These are phyloP conservation scores for Phanerodontia chrysosporium DNA, from an alignment of 768 basidiomycete species.

Conservation along the genomic window DNA sequence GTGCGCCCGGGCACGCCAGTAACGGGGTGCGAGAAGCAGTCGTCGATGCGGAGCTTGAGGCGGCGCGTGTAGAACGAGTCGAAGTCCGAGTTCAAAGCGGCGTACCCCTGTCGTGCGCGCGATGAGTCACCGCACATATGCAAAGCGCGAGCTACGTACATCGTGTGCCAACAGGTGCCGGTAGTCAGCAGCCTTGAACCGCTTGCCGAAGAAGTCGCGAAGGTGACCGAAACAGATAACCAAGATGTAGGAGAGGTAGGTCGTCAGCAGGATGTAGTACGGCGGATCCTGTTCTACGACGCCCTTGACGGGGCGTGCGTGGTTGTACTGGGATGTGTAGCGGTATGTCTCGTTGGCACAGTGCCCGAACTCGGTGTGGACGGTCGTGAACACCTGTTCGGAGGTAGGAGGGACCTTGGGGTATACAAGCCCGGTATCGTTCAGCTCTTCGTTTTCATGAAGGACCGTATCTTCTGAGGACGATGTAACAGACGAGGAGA, in stretches of 20 bases:
- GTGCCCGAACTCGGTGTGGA: constrained; percentile 92
- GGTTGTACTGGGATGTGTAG: constrained; percentile 59
- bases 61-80: constrained; percentile 99
- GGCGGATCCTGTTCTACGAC: constrained; percentile 81
- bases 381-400: constrained; percentile 70
- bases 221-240: constrained; percentile 90
- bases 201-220: constrained; percentile 93
- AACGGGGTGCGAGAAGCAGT: constrained; percentile 89
- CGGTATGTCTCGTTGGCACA: constrained; percentile 75
- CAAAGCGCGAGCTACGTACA: constrained; percentile 45
- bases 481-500: constrained; percentile 67
- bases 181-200: constrained; percentile 63
- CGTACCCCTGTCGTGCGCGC: constrained; percentile 69
- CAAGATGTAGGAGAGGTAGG: constrained; percentile 91
- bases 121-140: constrained; percentile 1
- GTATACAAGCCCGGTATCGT: constrained; percentile 50
- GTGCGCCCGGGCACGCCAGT: constrained; percentile 96
- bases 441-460: constrained; percentile 44
- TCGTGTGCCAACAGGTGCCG: constrained; percentile 78
- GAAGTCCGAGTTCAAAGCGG: constrained; percentile 95
- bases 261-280: constrained; percentile 87
- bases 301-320: constrained; percentile 42
- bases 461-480: constrained; percentile 67
- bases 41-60: constrained; percentile 90
- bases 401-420: constrained; percentile 74